Conservation (phyloP, 768 basidiomycete species). For the Trametes cinnabarina region DNA sequence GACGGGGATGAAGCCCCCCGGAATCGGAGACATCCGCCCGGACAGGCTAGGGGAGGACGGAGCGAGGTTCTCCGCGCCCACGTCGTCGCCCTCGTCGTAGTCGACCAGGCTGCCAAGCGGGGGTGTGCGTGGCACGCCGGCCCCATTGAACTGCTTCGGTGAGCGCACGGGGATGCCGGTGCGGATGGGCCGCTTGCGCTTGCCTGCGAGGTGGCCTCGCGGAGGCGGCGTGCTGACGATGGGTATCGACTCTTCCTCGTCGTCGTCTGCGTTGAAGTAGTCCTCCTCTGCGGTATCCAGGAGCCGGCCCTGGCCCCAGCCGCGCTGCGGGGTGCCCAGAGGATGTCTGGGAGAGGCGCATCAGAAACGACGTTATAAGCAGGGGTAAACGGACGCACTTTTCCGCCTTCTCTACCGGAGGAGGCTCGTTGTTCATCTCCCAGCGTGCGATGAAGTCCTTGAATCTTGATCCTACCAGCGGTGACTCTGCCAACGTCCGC, state of each 20-base stretch:
- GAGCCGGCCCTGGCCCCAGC: conserved; percentile 40
- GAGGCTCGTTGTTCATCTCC: conserved; percentile 91
- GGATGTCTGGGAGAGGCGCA: conserved; percentile 8
- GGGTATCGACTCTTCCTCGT: conserved; percentile 50
- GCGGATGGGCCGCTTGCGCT: conserved; percentile 49
- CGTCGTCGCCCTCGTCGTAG: conserved; percentile 71
- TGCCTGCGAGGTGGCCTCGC: conserved; percentile 39
- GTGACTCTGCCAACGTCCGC: conserved; percentile 57
- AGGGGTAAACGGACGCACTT: conserved; percentile 40
- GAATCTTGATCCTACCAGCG: conserved; percentile 66
- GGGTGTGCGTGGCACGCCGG: conserved; percentile 44
- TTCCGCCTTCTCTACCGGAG: conserved; percentile 50
- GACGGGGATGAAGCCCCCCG: conserved; percentile 14
- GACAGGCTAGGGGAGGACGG: neutral
- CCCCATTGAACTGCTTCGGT: conserved; percentile 22
- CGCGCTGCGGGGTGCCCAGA: conserved; percentile 22
- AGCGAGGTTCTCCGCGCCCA: conserved; percentile 7
- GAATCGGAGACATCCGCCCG: conserved; percentile 10
- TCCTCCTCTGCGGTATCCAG: conserved; percentile 83
- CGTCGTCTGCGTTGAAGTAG: conserved; percentile 90
- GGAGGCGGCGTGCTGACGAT: conserved; percentile 33
- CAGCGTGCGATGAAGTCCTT: conserved; percentile 71
- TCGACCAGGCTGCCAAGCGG: conserved; percentile 65
- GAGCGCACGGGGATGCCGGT: conserved; percentile 18
- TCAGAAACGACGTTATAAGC: neutral